Evolutionary conservation across 192 early-diverging fungal genomes (phyloP), one percentile per base, ranked within the genome.

Genomic region (Backusella macrospora): DNA sequence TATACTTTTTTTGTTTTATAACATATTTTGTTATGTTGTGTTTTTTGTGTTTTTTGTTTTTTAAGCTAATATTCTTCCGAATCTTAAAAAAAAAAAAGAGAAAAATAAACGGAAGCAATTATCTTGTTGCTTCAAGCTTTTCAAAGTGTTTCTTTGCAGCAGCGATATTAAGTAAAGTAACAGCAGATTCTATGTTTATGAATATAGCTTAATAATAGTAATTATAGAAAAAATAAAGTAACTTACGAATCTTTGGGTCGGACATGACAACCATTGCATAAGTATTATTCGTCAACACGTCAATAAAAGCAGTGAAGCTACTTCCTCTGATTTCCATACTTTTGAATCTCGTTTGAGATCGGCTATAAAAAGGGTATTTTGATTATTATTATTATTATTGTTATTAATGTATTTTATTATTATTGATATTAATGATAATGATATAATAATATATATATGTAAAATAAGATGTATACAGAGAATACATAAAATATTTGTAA

Each of bases 181-280:
- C 92, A 46, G 94, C 91, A 7, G 92, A 91, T 85, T 93, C 93
- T 95, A 74, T 9, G n/a, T 55, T 67, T 8, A 64, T 40, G 44
- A 62, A 70, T 68, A 14, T 55, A 21, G 2, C 62, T 47, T 23
- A 21, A 21, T 23, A 43, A n/a, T 8, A 62, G 47, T 34, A 40
- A 59, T 39, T 0, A 45, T 9, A 34, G 49, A 62, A 8, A 12
- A 16, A 65, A 5, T 44, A 15, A 18, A 44, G 18, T 13, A 15
- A 83, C 92, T 87, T 87, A 95, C 93, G 91, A 68, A 96, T 94
- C 15, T 82, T 83, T 6, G 93, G 85, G 80, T 96, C 92, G 4
- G 93, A 91, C 84, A 95, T 87, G 47, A 96, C 84, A 65, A 96
- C 88, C 91, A 96, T 91, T n/a, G 94, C 88, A 77, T 92, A 94